These are phyloP conservation scores for Cutaneotrichosporon sp. DNA, from an alignment of 1,284 basidiomycete genomes.

Conservation along the genomic window DNA sequence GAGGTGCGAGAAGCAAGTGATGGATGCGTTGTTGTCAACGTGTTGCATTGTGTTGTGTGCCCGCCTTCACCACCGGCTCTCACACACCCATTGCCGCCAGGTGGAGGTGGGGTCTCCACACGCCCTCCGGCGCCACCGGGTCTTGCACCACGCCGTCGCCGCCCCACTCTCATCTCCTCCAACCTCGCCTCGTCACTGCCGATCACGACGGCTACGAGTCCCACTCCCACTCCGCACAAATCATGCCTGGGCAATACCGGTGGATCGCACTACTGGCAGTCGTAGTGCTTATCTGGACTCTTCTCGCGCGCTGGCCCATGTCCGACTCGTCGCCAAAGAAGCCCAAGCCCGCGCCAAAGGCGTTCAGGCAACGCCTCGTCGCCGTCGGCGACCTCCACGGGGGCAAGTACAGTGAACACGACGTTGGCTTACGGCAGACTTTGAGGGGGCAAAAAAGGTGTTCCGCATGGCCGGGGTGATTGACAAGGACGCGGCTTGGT, in stretches of 20 bases:
- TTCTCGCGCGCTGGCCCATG: background rate
- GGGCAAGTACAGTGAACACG: conserved; percentile 36
- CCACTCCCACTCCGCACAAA: background rate
- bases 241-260: background rate
- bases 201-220: too few species aligned
- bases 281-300: background rate
- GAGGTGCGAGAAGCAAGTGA: background rate
- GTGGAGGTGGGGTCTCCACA: too few species aligned
- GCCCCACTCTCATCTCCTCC: too few species aligned
- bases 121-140: too few species aligned
- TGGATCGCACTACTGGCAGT: background rate
- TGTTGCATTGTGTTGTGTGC: too few species aligned
- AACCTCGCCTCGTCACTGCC: background rate
- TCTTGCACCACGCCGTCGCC: too few species aligned
- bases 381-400: conserved; percentile 79
- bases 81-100: too few species aligned
- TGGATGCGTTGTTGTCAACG: too few species aligned
- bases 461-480: conserved; percentile 70
- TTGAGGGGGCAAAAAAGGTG: conserved; percentile 64
- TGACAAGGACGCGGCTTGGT: conserved; percentile 65
- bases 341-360: too few species aligned
- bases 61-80: too few species aligned
- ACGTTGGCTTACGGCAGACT: conserved; percentile 44
- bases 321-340: background rate
- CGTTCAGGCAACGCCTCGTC: conserved; percentile 49